Evolutionary conservation across 495 filamentous ascomycete genomes (phyloP).

Genomic region (Pyrenopolyporus hunteri): DNA sequence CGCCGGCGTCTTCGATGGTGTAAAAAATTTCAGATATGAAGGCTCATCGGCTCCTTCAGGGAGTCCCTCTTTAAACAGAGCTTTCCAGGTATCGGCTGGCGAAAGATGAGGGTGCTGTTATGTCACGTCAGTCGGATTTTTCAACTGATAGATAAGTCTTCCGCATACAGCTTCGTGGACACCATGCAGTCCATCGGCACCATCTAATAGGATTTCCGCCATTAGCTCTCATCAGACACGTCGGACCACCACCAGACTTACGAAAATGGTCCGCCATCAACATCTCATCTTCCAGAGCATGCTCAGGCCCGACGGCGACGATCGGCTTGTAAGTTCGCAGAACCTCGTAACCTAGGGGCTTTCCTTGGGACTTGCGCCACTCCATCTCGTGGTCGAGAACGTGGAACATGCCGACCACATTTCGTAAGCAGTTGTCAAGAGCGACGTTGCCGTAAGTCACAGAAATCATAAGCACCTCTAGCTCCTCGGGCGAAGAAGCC

Average conservation of each 20-base stretch:
- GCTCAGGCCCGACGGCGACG: constrained; percentile 83
- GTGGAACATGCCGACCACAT: constrained; percentile 90
- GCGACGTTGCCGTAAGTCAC: constrained; percentile 93
- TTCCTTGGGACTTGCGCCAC: constrained; percentile 75
- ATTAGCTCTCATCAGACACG: not conserved
- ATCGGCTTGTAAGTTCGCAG: constrained; percentile 75
- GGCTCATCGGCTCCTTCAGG: constrained; percentile 47
- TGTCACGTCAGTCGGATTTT: constrained; percentile 9
- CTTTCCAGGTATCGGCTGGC: constrained; percentile 82
- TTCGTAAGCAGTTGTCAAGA: constrained; percentile 84
- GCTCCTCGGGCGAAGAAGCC: constrained; percentile 78
- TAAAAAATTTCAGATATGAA: constrained; percentile 65
- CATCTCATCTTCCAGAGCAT: constrained; percentile 81
- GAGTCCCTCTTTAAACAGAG: constrained; percentile 70
- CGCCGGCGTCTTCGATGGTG: constrained; percentile 70
- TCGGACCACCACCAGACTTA: constrained; percentile 49
- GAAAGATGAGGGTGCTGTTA: constrained; percentile 83
- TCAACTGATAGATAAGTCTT: not conserved
- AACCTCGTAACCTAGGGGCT: constrained; percentile 68
- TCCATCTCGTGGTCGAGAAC: constrained; percentile 86
- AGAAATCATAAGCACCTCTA: constrained; percentile 87
- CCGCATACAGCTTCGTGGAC: constrained; percentile 76
- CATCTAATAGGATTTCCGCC: constrained; percentile 62
- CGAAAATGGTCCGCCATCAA: constrained; percentile 92
- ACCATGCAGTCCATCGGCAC: constrained; percentile 87